Evolutionary conservation across 345 rosid species (phyloP), one percentile per base, ranked within the genome.

Genomic region (Combretum micranthum): DNA sequence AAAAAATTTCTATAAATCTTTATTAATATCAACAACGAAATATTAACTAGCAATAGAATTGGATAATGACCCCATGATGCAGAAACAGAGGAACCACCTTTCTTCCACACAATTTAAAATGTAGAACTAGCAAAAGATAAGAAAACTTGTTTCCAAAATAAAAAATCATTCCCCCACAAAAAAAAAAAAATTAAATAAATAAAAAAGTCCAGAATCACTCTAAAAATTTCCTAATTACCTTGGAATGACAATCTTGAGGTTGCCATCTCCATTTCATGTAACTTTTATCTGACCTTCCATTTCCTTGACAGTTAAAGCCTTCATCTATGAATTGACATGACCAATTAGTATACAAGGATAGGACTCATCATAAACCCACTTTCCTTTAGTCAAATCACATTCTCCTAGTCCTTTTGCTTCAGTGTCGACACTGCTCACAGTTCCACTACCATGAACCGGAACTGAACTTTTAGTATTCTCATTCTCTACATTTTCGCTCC

Each of bases 291-390:
- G 70, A 59, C 60, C 97, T 83, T 54, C 99, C 97, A 68, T 89
- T 93, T 48, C 80, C 82, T 47, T 61, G 71, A 66, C 99, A 93
- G 65, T 70, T 80, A 64, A 93, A 93, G 12, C 94, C 99, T 79
- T 93, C 90, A 64, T 93, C 99, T 22, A 93, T 86, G 55, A 84
- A 85, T 32, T 95, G 94, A 60, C 97, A 88, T n/a, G 96, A 80
- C 15, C 42, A 50, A 64, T 84, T 83, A 18, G 84, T 86, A 73
- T 93, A 93, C 43, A 82, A 56, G 94, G 91, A 57, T 80, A 82
- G 65, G 71, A 73, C 67, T 69, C 83, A 53, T 88, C 89, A 57
- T 86, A 80, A 22, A 87, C 86, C 99, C 99, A 93, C 62, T 64
- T 75, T 69, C 99, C 99, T 60, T 65, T 77, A 11, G 86, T 74